Conservation (phyloP, 2,329 filamentous ascomycete species). For the Arachnopeziza araneosa region DNA sequence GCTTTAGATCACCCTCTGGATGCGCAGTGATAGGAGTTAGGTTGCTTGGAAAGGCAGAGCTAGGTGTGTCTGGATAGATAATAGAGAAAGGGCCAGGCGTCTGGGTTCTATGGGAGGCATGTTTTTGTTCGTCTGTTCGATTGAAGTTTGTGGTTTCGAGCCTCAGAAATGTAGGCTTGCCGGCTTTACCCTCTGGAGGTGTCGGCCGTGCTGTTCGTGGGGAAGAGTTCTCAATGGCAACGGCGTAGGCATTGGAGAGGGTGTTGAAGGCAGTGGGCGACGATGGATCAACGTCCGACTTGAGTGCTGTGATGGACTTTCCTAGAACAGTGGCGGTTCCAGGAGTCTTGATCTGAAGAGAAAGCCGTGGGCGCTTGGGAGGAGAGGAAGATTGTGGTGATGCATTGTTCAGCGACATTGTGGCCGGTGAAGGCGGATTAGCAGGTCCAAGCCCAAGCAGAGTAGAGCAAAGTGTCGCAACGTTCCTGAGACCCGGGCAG, state of each 20-base stretch:
- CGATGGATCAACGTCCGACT: slow-evolving; percentile 45
- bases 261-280: slow-evolving; percentile 62
- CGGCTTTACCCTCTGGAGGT: slow-evolving; percentile 34
- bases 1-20: slow-evolving; percentile 13
- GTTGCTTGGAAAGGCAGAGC: slow-evolving; percentile 19
- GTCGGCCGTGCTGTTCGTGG: slow-evolving; percentile 38
- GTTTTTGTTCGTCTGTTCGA: slow-evolving; percentile 15
- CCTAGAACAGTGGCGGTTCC: slow-evolving; percentile 35
- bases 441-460: not conserved
- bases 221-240: slow-evolving; percentile 54
- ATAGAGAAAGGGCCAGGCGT: slow-evolving; percentile 30
- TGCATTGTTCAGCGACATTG: slow-evolving; percentile 21
- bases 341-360: slow-evolving; percentile 48
- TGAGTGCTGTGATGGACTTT: slow-evolving; percentile 39
- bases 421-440: slow-evolving; percentile 10
- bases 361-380: slow-evolving; percentile 45
- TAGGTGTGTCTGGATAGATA: slow-evolving; percentile 29
- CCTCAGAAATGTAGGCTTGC: slow-evolving; percentile 25
- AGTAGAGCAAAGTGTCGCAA: not conserved
- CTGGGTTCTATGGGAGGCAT: slow-evolving; percentile 27
- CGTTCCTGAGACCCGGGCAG: not conserved
- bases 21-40: slow-evolving; percentile 18
- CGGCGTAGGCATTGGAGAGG: slow-evolving; percentile 59
- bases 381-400: slow-evolving; percentile 22
- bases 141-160: slow-evolving; percentile 25